Conservation (phyloP, 2,329 filamentous ascomycete genomes). For the Chrysosporium queenslandicum region DNA sequence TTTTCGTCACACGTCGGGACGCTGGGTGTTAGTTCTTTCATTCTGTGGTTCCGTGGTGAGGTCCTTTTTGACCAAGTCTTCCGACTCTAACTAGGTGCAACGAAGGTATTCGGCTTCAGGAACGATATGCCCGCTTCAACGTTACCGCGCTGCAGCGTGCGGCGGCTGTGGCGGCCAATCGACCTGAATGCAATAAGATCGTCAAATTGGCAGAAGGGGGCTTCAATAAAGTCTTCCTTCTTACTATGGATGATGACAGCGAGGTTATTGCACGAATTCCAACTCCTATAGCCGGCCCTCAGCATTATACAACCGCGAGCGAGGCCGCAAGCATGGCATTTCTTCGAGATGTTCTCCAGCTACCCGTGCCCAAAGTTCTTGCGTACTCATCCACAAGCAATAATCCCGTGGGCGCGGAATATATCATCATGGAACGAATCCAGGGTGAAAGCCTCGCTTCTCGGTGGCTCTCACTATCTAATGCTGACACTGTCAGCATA, state of each 20-base stretch:
- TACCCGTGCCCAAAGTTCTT: slow-evolving; percentile 32
- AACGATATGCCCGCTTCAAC: slow-evolving; percentile 14
- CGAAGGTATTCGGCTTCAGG: slow-evolving; percentile 9
- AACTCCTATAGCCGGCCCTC: slow-evolving; percentile 23
- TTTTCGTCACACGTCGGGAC: slow-evolving; percentile 9
- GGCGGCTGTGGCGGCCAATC: not conserved
- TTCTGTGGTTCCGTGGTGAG: too few species aligned
- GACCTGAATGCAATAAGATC: slow-evolving; percentile 15
- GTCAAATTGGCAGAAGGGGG: slow-evolving; percentile 25
- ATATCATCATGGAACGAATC: slow-evolving; percentile 37
- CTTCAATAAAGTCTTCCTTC: slow-evolving; percentile 23
- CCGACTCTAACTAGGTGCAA: slow-evolving; percentile 10
- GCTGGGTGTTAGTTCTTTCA: slow-evolving; percentile 8
- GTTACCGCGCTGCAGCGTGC: slow-evolving; percentile 1
- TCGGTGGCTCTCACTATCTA: slow-evolving; percentile 22
- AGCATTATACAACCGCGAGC: slow-evolving; percentile 26
- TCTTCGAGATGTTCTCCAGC: slow-evolving; percentile 21
- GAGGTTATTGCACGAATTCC: slow-evolving; percentile 23
- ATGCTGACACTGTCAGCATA: slow-evolving; percentile 13
- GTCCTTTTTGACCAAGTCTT: too few species aligned
- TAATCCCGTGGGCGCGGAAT: slow-evolving; percentile 35
- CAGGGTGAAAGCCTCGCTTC: slow-evolving; percentile 26
- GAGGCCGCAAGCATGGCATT: slow-evolving; percentile 33
- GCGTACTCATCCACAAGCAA: slow-evolving; percentile 27
- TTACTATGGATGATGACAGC: slow-evolving; percentile 20